A percentile compares a stretch with the other conserved stretches of the same genome.
These are phyloP conservation scores for Kazachstania sp. DNA, from an alignment of 1,139 yeast species.

Conservation along the genomic window DNA sequence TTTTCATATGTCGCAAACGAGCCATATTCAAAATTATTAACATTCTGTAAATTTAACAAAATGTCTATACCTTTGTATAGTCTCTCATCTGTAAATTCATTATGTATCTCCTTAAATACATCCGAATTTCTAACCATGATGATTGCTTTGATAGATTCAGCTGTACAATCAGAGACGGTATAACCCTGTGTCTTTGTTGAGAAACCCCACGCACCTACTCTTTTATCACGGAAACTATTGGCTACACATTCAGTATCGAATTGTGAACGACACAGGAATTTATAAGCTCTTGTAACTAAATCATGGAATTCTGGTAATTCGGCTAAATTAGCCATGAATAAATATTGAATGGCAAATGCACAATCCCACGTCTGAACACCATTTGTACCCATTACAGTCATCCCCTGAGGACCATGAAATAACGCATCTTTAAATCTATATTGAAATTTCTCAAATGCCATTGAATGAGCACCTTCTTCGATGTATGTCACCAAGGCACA, in stretches of 20 bases:
- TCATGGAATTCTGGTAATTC: conserved; percentile 58
- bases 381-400: conserved; percentile 93
- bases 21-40: conserved; percentile 75
- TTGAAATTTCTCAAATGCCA: conserved; percentile 46
- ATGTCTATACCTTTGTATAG: conserved; percentile 67
- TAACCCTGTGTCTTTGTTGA: conserved; percentile 94
- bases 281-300: conserved; percentile 53
- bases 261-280: conserved; percentile 72
- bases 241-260: conserved; percentile 70
- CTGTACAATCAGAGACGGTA: conserved; percentile 94
- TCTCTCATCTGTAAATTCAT: conserved; percentile 44
- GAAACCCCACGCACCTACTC: conserved; percentile 96
- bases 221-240: conserved; percentile 74
- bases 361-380: conserved; percentile 98
- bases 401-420: conserved; percentile 83
- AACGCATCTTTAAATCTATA: conserved; percentile 65
- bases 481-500: conserved; percentile 60
- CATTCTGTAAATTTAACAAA: conserved; percentile 60
- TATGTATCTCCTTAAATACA: conserved; percentile 40
- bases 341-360: conserved; percentile 81
- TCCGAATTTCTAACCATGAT: conserved; percentile 77
- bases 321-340: conserved; percentile 71
- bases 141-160: conserved; percentile 90
- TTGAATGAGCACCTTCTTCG: conserved; percentile 66
- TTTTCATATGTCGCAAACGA: conserved; percentile 89